A percentile compares a stretch with the other conserved stretches of the same genome.
These are phyloP conservation scores for Lipomyces yarrowii DNA, from an alignment of 1,139 yeast genomes.

Conservation along the genomic window DNA sequence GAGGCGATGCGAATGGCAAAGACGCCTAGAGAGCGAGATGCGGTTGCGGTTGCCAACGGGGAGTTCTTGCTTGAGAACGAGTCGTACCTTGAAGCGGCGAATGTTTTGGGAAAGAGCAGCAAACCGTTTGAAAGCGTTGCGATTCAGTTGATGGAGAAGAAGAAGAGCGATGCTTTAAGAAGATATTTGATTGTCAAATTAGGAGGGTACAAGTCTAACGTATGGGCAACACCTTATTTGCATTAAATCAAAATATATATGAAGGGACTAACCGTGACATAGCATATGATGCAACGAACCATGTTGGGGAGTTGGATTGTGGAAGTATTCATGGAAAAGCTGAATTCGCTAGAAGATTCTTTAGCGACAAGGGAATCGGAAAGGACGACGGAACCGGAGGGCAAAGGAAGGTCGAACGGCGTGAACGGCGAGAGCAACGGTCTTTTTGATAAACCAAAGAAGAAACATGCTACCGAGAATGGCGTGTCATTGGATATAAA, in stretches of 20 bases:
- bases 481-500: conserved; percentile 27
- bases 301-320: conserved; percentile 84
- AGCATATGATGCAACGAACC: conserved; percentile 53
- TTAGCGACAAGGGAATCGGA: conserved; percentile 36
- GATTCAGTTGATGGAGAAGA: conserved; percentile 57
- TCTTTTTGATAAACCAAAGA: conserved; percentile 35
- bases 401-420: conserved; percentile 1
- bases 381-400: conserved; percentile 17
- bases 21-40: conserved; percentile 53
- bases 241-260: neutral
- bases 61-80: conserved; percentile 50
- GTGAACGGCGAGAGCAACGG: conserved; percentile 4
- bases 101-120: conserved; percentile 61
- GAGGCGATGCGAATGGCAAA: conserved; percentile 60
- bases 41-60: conserved; percentile 66
- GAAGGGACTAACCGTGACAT: conserved; percentile 25
- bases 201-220: conserved; percentile 42
- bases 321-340: conserved; percentile 60
- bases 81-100: conserved; percentile 57
- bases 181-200: conserved; percentile 62
- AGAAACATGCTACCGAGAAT: conserved; percentile 18
- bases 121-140: conserved; percentile 75
- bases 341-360: conserved; percentile 52
- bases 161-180: conserved; percentile 52
- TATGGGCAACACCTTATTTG: conserved; percentile 33